A percentile compares a stretch with the other conserved stretches of the same genome.
These are phyloP conservation scores for Xylaria sp. DNA, from an alignment of 2,329 filamentous ascomycete genomes.

Conservation along the genomic window DNA sequence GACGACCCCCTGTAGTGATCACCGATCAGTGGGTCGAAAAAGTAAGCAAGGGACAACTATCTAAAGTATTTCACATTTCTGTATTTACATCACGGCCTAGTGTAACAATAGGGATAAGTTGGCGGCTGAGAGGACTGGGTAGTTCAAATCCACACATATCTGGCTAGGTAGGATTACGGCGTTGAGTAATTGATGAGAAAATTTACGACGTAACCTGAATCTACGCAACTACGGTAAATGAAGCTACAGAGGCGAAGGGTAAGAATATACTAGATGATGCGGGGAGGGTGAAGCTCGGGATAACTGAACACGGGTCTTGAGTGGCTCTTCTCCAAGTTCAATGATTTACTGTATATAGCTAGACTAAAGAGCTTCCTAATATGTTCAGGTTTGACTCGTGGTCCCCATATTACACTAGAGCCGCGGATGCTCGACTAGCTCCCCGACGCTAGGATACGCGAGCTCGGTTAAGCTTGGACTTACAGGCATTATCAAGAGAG, in stretches of 20 bases:
- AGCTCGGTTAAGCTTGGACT: too few species aligned
- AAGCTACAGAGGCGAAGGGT: too few species aligned
- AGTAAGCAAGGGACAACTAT: neutral
- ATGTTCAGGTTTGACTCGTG: neutral
- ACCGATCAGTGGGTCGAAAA: neutral
- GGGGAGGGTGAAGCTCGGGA: neutral
- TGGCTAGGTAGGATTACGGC: neutral
- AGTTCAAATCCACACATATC: neutral
- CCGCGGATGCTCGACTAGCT: neutral
- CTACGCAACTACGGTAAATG: neutral
- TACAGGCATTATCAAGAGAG: neutral
- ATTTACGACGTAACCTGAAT: neutral
- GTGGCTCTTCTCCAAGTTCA: neutral
- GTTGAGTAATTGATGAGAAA: neutral
- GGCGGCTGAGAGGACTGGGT: neutral
- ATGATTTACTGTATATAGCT: neutral
- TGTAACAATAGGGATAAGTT: neutral
- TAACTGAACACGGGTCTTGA: neutral
- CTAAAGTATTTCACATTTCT: neutral
- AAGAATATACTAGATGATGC: neutral
- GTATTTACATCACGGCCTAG: neutral
- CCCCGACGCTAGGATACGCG: neutral
- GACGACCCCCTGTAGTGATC: neutral
- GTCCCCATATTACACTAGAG: neutral
- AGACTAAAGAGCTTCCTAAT: neutral